Conservation (phyloP, 1,139 yeast genomes). For the Suhomyces wounanorum region DNA sequence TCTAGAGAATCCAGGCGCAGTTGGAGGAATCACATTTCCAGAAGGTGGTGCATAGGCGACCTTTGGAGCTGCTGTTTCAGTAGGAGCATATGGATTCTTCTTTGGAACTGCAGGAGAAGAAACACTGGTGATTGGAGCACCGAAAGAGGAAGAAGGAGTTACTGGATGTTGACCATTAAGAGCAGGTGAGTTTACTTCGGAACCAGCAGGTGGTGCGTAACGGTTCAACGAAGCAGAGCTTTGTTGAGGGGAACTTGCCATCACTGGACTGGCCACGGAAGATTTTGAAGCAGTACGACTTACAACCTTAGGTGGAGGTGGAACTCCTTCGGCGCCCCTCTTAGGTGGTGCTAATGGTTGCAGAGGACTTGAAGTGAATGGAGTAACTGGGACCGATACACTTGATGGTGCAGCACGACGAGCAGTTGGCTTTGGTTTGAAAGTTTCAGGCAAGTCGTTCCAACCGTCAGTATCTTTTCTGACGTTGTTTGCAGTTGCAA, state of each 20-base stretch:
- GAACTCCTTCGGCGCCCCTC: slow-evolving; percentile 20
- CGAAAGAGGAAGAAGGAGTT: slow-evolving; percentile 5
- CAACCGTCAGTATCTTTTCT: slow-evolving; percentile 78
- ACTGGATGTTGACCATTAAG: slow-evolving; percentile 14
- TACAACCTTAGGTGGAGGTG: slow-evolving; percentile 40
- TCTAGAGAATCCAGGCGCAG: slow-evolving; percentile 9
- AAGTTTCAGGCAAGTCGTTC: slow-evolving; percentile 86
- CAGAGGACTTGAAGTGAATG: slow-evolving; percentile 18
- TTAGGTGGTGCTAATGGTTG: slow-evolving; percentile 21
- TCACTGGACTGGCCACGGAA: slow-evolving; percentile 18
- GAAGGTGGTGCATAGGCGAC: slow-evolving; percentile 18
- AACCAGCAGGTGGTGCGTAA: slow-evolving; percentile 43
- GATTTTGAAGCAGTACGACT: slow-evolving; percentile 33
- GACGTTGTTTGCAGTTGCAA: slow-evolving; percentile 41
- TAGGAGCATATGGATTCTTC: slow-evolving; percentile 23
- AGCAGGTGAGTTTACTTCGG: slow-evolving; percentile 9
- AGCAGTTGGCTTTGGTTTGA: slow-evolving; percentile 51
- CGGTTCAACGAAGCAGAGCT: slow-evolving; percentile 26
- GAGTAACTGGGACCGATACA: slow-evolving; percentile 16
- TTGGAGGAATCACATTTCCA: slow-evolving; percentile 1
- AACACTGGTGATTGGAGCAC: slow-evolving; percentile 6
- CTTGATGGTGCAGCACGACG: slow-evolving; percentile 55
- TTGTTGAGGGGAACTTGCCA: slow-evolving; percentile 21
- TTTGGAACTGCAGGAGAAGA: slow-evolving; percentile 21
- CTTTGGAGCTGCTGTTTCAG: slow-evolving; percentile 9